phyloP scores from a whole-genome alignment of 2,329 filamentous ascomycete genomes.

The Aspergillus sp. region DNA sequence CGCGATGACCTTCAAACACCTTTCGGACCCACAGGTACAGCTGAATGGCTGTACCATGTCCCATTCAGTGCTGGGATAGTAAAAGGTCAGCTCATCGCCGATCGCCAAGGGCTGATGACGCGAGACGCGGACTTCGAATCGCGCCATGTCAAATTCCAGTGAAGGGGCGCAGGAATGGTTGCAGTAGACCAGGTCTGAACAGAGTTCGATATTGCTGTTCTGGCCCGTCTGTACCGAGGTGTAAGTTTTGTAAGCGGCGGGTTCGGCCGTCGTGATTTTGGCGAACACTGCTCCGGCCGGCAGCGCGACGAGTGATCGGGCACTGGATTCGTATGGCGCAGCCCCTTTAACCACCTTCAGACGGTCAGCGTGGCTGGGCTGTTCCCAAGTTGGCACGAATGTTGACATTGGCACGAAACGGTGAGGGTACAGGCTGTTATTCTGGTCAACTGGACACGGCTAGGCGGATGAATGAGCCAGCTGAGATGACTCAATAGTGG shows the following conservation, averaged over 20 bases:
- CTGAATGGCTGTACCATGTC: conserved; percentile 41
- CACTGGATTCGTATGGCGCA: conserved; percentile 28
- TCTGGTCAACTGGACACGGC: too few relatives aligned
- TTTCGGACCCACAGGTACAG: conserved; percentile 34
- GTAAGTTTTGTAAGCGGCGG: conserved; percentile 39
- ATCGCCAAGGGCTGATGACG: conserved; percentile 30
- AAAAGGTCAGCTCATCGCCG: conserved; percentile 41
- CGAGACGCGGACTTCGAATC: conserved; percentile 33
- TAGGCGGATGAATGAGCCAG: too few relatives aligned
- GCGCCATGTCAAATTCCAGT: conserved; percentile 46
- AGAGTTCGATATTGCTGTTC: conserved; percentile 48
- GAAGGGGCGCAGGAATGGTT: conserved; percentile 50
- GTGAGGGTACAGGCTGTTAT: too few relatives aligned
- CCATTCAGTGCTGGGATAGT: conserved; percentile 45
- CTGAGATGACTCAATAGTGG: too few relatives aligned
- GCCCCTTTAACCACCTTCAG: conserved; percentile 21
- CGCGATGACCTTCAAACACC: conserved; percentile 33
- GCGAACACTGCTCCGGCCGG: conserved; percentile 43
- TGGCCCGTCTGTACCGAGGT: conserved; percentile 45
- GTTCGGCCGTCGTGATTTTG: conserved; percentile 41
- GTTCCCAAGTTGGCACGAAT: neutral
- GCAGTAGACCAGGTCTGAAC: conserved; percentile 49
- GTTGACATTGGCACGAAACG: too few relatives aligned
- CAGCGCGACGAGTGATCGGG: conserved; percentile 42
- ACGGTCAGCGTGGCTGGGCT: conserved; percentile 20